phyloP scores from a whole-genome alignment of 352 stramenopile genomes.

The Pythium phragmiticola region DNA sequence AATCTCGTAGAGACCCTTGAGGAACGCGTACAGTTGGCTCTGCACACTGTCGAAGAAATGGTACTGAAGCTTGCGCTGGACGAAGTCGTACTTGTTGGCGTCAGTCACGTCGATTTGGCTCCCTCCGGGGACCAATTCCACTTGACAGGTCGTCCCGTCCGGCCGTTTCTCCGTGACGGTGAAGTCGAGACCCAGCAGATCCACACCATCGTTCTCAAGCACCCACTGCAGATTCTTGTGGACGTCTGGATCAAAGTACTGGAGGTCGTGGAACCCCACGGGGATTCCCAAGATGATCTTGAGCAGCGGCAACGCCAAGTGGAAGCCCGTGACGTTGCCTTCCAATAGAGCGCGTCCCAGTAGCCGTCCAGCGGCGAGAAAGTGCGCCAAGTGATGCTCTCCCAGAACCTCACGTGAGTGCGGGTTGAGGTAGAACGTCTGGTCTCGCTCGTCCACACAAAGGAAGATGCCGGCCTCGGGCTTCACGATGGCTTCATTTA shows the following conservation, averaged over 20 bases:
- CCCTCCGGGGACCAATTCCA: constrained; percentile 46
- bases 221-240: constrained; percentile 69
- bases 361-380: constrained; percentile 51
- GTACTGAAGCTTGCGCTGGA: constrained; percentile 39
- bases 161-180: constrained; percentile 39
- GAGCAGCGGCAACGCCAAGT: constrained; percentile 94
- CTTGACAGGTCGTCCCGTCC: constrained; percentile 24
- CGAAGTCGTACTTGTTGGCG: constrained; percentile 40
- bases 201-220: constrained; percentile 50
- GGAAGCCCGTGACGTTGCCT: constrained; percentile 92
- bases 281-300: constrained; percentile 96
- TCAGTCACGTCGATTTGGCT: constrained; percentile 92
- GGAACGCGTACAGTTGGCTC: constrained; percentile 82
- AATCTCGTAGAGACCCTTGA: constrained; percentile 96
- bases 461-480: constrained; percentile 38
- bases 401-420: constrained; percentile 40
- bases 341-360: constrained; percentile 78
- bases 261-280: constrained; percentile 92
- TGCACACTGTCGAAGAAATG: constrained; percentile 91
- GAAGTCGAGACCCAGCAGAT: constrained; percentile 61
- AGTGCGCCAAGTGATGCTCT: constrained; percentile 69
- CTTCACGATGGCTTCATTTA: constrained; percentile 47
- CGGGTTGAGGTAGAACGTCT: constrained; percentile 54
- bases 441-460: constrained; percentile 40
- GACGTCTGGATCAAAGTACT: constrained; percentile 68